Base-by-base conservation (phyloP, 345 rosid genomes). In the Bruguiera parviflora region DNA sequence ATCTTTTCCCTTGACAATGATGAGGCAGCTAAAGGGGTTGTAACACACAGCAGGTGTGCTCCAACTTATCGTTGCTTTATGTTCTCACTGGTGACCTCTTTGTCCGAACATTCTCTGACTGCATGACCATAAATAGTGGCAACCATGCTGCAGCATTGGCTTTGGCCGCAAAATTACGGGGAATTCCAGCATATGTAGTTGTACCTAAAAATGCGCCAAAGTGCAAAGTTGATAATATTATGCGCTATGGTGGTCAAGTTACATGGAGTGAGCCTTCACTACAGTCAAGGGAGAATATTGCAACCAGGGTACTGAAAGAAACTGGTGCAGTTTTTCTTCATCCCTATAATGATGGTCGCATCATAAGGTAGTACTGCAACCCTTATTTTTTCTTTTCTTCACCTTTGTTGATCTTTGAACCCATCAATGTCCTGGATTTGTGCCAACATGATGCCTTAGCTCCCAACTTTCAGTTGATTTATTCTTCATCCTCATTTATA, bases 71-170 rank as follows among this genome's bases (percentile, higher is more conserved):
- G 31, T 6, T 59, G 32, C 63, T 22, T 46, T 25, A 13, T 59
- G 35, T 74, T 64, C 15, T 27, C 51, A 27, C 28, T 61, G 13
- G 33, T 64, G 46, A 52, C 1, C 11, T 43, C 55, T 53, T 68
- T 75, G 15, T 70, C 69, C 24, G 61, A 68, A 27, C 43, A 33
- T 27, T 31, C 5, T 39, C 74, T 69, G 76, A 74, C 70, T 8
- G 3, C 52, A 27, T 77, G 32, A 69, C 46, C 71, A 37, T 71
- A 70, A 73, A 76, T 77, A 93, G 96, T 64, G 97, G 98, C 27
- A 91, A 91, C 80, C 98, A 93, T 82, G 97, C 98, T 77, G 98
- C 97, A 63, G 97, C 98, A 29, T 83, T 93, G 84, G 75, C 97
- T 43, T 80, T 93, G 84, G 98, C 98, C 73, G 97, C 98, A 51